Evolutionary conservation across 352 stramenopile species (phyloP).

Genomic region (Phytophthora colocasiae): DNA sequence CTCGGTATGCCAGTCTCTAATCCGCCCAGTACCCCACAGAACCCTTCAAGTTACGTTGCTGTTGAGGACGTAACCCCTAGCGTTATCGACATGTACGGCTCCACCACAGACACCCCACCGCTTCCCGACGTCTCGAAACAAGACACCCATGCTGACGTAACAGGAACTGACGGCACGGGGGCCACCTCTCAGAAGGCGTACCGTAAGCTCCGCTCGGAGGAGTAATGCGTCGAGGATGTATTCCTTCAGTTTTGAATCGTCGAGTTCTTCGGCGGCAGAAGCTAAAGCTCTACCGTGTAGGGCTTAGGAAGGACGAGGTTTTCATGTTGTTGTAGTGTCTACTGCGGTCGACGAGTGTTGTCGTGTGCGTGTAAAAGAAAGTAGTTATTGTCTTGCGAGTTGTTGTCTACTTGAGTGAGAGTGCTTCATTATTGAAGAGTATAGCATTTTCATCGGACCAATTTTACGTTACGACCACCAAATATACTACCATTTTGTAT

Average conservation of each 20-base stretch:
- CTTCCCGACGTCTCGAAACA: slow-evolving; percentile 62
- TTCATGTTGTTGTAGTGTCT: not conserved
- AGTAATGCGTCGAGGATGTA: not conserved
- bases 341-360: not conserved
- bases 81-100: slow-evolving; percentile 13
- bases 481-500: slow-evolving; percentile 3
- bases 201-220: slow-evolving; percentile 12
- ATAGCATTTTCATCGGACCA: not conserved
- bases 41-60: slow-evolving; percentile 5
- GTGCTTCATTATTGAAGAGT: too few relatives aligned
- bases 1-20: slow-evolving; percentile 17
- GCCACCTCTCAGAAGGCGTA: slow-evolving; percentile 25
- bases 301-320: not conserved
- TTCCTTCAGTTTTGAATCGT: not conserved
- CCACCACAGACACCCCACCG: slow-evolving; percentile 7
- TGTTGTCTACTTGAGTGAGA: too few relatives aligned
- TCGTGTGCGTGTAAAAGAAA: too few relatives aligned
- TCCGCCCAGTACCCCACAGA: slow-evolving; percentile 8
- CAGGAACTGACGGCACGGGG: not conserved
- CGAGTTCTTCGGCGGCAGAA: not conserved
- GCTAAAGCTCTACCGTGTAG: too few relatives aligned
- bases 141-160: slow-evolving; percentile 60
- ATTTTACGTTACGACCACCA: slow-evolving; percentile 1
- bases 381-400: too few relatives aligned
- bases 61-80: slow-evolving; percentile 7